Conservation (phyloP, 768 basidiomycete species). For the Trametes sanguinea region DNA sequence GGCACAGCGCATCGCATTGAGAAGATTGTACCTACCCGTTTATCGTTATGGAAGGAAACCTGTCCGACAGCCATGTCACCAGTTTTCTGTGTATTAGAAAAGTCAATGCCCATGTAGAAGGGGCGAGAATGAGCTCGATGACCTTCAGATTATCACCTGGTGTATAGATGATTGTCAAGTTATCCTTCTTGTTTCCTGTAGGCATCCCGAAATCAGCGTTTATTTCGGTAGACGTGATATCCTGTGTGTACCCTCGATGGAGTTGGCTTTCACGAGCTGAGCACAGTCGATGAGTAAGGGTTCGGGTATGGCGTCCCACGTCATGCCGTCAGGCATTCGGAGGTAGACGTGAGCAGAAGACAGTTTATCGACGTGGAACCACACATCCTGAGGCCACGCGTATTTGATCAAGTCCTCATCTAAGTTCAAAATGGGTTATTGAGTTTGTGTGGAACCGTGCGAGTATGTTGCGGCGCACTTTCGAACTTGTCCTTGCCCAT, state of each 20-base stretch:
- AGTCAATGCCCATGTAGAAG: too few species aligned
- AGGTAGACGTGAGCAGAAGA: slow-evolving; percentile 97
- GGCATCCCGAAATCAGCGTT: not conserved
- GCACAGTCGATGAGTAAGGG: slow-evolving; percentile 81
- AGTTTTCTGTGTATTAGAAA: slow-evolving; percentile 66
- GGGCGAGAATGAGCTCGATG: too few species aligned
- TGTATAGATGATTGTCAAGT: slow-evolving; percentile 92
- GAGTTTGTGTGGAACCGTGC: not conserved
- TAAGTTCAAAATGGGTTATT: slow-evolving; percentile 33
- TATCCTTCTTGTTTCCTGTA: slow-evolving; percentile 93
- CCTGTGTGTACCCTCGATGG: slow-evolving; percentile 75
- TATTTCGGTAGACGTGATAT: too few species aligned
- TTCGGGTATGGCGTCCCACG: slow-evolving; percentile 88
- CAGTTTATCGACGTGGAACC: slow-evolving; percentile 98
- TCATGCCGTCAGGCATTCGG: slow-evolving; percentile 79
- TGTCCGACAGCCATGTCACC: slow-evolving; percentile 98
- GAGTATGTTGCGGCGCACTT: slow-evolving; percentile 52
- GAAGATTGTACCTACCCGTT: slow-evolving; percentile 50
- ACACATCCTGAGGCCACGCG: slow-evolving; percentile 84
- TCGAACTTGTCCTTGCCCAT: slow-evolving; percentile 99
- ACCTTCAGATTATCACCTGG: slow-evolving; percentile 90
- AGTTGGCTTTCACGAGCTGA: slow-evolving; percentile 96
- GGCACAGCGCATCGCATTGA: not conserved
- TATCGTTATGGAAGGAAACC: slow-evolving; percentile 93
- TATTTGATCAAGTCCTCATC: slow-evolving; percentile 96